Evolutionary conservation across 805 yeast genomes (phyloP).

Genomic region (Yamadazyma tumulicola): DNA sequence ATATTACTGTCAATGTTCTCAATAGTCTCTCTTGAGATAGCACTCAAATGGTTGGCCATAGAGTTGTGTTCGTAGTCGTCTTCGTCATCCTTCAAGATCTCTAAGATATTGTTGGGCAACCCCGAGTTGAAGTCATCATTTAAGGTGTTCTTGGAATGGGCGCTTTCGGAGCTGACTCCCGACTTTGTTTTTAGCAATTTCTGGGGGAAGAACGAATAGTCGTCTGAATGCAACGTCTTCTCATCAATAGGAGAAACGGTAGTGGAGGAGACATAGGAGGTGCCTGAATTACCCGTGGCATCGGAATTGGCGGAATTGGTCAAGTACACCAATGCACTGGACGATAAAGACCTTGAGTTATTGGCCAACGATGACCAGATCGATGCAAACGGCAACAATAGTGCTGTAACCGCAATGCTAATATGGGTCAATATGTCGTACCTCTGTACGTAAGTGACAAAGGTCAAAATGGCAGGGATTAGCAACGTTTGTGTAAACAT

Average conservation of each 20-base stretch:
- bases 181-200: conserved; percentile 10
- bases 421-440: conserved; percentile 12
- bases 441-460: conserved; percentile 20
- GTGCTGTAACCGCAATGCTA: conserved; percentile 11
- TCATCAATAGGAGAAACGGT: conserved; percentile 9
- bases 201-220: conserved; percentile 13
- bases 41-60: conserved; percentile 4
- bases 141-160: conserved; percentile 1
- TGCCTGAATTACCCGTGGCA: too few relatives aligned
- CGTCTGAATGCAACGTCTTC: conserved; percentile 8
- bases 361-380: conserved; percentile 83
- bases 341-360: conserved; percentile 21
- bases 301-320: conserved; percentile 7
- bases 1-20: conserved; percentile 1
- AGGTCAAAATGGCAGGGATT: conserved; percentile 67
- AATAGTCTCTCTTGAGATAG: conserved; percentile 1
- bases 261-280: not conserved
- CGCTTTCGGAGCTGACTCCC: not conserved
- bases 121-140: not conserved
- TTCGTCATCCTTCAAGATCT: conserved; percentile 8
- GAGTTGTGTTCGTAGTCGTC: not conserved
- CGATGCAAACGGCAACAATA: conserved; percentile 78
- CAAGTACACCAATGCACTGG: conserved; percentile 9
- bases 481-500: conserved; percentile 81
- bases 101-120: conserved; percentile 11